A percentile compares a stretch with the other conserved stretches of the same genome.
phyloP scores from a whole-genome alignment of 306 rosid species.

The Psophocarpus tetragonolobus region DNA sequence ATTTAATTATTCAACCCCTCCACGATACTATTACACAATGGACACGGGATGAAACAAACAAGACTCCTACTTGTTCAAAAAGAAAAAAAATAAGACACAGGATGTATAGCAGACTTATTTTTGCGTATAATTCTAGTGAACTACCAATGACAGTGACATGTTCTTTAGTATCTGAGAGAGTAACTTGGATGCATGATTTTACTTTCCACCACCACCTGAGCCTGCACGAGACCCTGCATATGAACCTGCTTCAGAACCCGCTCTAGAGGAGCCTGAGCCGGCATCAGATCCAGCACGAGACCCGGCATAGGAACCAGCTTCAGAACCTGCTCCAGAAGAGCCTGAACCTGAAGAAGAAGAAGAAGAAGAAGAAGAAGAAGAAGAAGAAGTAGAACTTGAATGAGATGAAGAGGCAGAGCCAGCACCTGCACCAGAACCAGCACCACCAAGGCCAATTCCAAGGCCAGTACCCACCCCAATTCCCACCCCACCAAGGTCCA shows the following conservation, averaged over 20 bases:
- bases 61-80: conserved; percentile 1
- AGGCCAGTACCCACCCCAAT: conserved; percentile 57
- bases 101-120: too few relatives aligned
- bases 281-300: conserved; percentile 39
- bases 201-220: conserved; percentile 29
- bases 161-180: background rate
- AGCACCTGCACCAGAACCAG: conserved; percentile 47
- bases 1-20: background rate
- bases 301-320: conserved; percentile 45
- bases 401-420: conserved; percentile 36
- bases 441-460: conserved; percentile 59
- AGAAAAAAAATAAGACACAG: background rate
- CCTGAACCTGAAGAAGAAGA: conserved; percentile 43
- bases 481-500: conserved; percentile 67
- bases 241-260: conserved; percentile 49
- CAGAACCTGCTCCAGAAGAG: conserved; percentile 41
- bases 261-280: conserved; percentile 42
- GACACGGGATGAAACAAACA: background rate
- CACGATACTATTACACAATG: background rate
- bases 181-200: background rate
- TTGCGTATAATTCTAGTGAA: background rate
- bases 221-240: conserved; percentile 44
- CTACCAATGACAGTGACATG: background rate
- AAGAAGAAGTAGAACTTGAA: conserved; percentile 51
- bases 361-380: conserved; percentile 49